Conservation (phyloP, 768 basidiomycete species). For the Tylopilus vinaceipallidus region DNA sequence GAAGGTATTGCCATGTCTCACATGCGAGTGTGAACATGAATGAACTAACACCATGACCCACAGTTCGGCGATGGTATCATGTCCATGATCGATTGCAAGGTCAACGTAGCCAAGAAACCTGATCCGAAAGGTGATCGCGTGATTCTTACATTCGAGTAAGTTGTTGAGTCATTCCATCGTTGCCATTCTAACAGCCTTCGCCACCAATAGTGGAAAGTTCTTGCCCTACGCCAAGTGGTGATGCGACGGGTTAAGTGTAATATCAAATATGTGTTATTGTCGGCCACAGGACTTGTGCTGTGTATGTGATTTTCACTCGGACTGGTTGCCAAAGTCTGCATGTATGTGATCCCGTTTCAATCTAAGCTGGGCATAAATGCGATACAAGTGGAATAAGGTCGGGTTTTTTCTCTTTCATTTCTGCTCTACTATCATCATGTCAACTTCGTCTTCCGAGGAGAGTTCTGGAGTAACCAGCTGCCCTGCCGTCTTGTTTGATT, state of each 20-base stretch:
- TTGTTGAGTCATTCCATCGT: constrained; percentile 3
- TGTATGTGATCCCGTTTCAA: constrained; percentile 7
- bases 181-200: constrained; percentile 1
- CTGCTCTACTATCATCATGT: constrained; percentile 1
- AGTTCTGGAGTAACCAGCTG: neutral
- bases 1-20: constrained; percentile 43
- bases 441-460: constrained; percentile 13
- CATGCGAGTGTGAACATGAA: neutral
- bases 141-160: constrained; percentile 77
- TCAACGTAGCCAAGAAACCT: constrained; percentile 63
- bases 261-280: neutral
- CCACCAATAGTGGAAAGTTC: constrained; percentile 63
- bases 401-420: neutral
- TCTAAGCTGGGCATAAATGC: constrained; percentile 6
- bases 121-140: constrained; percentile 82
- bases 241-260: constrained; percentile 2
- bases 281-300: neutral
- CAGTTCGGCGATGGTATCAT: constrained; percentile 87
- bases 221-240: constrained; percentile 73
- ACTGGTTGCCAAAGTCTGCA: neutral
- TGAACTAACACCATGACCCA: neutral
- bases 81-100: constrained; percentile 85
- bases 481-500: constrained; percentile 4
- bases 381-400: constrained; percentile 8
- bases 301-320: constrained; percentile 4